Conservation (phyloP, 2,329 filamentous ascomycete species). For the Macroventuria anomochaeta region DNA sequence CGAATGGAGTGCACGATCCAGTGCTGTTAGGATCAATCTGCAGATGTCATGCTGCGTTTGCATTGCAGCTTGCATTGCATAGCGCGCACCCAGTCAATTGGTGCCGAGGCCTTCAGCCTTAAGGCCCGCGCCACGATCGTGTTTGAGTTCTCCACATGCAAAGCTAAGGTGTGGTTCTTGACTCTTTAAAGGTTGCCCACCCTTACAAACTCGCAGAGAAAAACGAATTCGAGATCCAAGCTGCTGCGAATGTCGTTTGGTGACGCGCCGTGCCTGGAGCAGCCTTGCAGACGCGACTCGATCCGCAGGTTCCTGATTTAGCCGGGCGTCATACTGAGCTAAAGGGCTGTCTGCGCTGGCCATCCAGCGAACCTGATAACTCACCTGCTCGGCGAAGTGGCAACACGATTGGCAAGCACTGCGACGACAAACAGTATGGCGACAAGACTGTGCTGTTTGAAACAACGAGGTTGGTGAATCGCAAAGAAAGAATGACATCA, state of each 20-base stretch:
- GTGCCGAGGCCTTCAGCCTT: constrained; percentile 34
- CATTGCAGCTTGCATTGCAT: constrained; percentile 23
- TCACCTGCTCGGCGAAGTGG: constrained; percentile 27
- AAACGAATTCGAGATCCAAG: not conserved
- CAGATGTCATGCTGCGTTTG: constrained; percentile 41
- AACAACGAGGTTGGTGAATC: constrained; percentile 13
- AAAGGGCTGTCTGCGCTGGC: constrained; percentile 27
- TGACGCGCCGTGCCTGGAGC: constrained; percentile 5
- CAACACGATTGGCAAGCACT: constrained; percentile 11
- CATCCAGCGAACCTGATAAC: constrained; percentile 31
- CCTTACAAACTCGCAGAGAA: constrained; percentile 12
- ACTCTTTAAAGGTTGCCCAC: constrained; percentile 28
- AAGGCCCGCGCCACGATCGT: constrained; percentile 34
- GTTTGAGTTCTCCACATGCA: constrained; percentile 36
- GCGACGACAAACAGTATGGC: constrained; percentile 17
- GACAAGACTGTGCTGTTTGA: constrained; percentile 11
- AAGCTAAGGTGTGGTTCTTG: constrained; percentile 36
- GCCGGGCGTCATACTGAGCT: constrained; percentile 22
- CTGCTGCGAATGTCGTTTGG: constrained; percentile 13
- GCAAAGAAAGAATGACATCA: constrained; percentile 32
- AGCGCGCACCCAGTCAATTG: constrained; percentile 22
- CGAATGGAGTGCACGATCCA: constrained; percentile 7
- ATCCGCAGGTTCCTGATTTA: constrained; percentile 7
- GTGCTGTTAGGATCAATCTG: constrained; percentile 42
- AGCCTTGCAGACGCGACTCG: constrained; percentile 11